Evolutionary conservation across 164 flowering plant species (phyloP), one percentile per base, ranked within the genome.

Genomic region (Vitis rupestris): DNA sequence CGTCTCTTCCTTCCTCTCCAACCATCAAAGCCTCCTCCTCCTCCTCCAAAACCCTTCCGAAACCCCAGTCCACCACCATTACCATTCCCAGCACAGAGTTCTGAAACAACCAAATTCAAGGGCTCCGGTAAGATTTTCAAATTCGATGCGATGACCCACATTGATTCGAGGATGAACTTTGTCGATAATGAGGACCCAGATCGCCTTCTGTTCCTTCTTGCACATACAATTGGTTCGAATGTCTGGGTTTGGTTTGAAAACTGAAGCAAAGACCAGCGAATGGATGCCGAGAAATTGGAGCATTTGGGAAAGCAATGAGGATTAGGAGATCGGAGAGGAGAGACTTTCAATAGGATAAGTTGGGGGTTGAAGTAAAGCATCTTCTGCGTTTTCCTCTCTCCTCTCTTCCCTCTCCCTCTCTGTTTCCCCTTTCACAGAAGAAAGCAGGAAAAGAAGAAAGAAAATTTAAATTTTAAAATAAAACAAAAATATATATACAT

Each of bases 61-160:
- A 74, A 69, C 72, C 86, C 80, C 9, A 19, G n/a, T 2, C 72
- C 75, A 1, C 78, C 77, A 11, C 88, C 85, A 0, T 79, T 83
- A 15, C 67, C 70, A 7, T 70, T 74, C 0, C 73, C 85, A 3
- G 80, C 80, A 7, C 70, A 66, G 9, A 78, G 67, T 65, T 84
- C 86, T 44, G 61, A 74, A n/a, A 83, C 8, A 10, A 89, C 50
- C 47, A 73, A 53, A 72, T 83, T 79, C 23, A 85, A 59, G 10
- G 91, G 90, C 37, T 76, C 85, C 0, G 94, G 91, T 47, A 87
- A 63, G 13, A 87, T n/a, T 67, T 73, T 79, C 65, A 82, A 70
- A 61, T 78, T 78, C 4, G 84, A 74, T 0, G 85, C 87, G 52
- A 84, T 15, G 60, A 68, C n/a, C 12, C 78, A 68, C 5, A 82